phyloP scores from a whole-genome alignment of 2,329 filamentous ascomycete species.

The Chrysoporthe puriensis region DNA sequence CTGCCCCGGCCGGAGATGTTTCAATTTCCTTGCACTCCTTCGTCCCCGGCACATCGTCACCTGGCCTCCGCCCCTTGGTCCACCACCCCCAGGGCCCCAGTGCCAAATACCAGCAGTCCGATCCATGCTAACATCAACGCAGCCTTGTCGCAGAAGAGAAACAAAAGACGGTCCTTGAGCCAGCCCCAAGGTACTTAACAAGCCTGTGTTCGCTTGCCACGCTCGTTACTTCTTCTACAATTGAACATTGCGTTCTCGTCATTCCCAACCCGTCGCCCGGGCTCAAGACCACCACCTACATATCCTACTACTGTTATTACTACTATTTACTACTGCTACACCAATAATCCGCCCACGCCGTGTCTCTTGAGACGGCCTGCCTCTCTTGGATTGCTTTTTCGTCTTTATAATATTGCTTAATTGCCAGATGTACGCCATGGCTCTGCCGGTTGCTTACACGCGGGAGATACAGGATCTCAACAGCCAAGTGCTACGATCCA shows the following conservation, averaged over 20 bases:
- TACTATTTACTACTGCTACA: not conserved
- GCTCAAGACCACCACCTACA: constrained; percentile 2
- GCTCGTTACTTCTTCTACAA: constrained; percentile 13
- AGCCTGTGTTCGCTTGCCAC: constrained; percentile 22
- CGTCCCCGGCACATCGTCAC: constrained; percentile 8
- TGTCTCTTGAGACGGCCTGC: not conserved
- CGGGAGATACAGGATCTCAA: constrained; percentile 67
- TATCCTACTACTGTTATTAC: constrained; percentile 4
- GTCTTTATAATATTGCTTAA: constrained; percentile 8
- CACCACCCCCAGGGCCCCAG: not conserved
- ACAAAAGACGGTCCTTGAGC: constrained; percentile 18
- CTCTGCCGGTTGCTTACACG: constrained; percentile 59
- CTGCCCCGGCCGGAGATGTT: constrained; percentile 27
- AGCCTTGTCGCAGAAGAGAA: constrained; percentile 28
- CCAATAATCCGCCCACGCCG: not conserved
- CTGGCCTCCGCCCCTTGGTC: constrained; percentile 13
- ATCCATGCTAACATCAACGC: constrained; percentile 26
- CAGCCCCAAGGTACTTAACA: constrained; percentile 28
- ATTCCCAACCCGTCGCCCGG: not conserved
- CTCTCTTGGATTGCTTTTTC: constrained; percentile 4
- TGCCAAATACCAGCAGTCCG: constrained; percentile 7
- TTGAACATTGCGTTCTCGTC: not conserved
- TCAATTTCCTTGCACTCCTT: constrained; percentile 25
- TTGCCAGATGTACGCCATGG: constrained; percentile 38
- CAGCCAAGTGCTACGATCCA: constrained; percentile 60